Conservation (phyloP, 108 stramenopile genomes). For the Nannochloropsis gaditana region DNA sequence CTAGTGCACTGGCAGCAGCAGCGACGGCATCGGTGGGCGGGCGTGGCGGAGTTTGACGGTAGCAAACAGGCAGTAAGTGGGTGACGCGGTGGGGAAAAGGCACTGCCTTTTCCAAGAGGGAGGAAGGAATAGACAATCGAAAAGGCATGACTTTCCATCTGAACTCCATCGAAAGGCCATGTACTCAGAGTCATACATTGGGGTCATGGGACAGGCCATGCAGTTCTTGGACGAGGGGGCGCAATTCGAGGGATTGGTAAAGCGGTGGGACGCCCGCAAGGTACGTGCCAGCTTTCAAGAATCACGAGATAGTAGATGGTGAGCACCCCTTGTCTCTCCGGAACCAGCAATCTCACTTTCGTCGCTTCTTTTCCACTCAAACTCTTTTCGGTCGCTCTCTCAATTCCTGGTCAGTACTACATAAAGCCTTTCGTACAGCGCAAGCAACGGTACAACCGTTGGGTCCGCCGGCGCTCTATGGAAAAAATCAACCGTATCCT, state of each 20-base stretch:
- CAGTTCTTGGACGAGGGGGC: background rate
- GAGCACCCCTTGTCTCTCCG: too few species aligned
- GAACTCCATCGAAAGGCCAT: too few species aligned
- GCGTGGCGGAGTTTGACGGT: background rate
- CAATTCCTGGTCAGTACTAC: background rate
- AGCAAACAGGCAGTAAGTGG: background rate
- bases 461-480: background rate
- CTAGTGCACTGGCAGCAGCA: background rate
- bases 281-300: background rate
- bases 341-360: background rate
- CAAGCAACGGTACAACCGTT: constrained; percentile 5
- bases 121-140: too few species aligned
- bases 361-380: background rate
- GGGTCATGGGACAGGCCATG: background rate
- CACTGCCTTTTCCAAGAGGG: too few species aligned
- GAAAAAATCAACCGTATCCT: background rate
- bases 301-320: too few species aligned
- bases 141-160: too few species aligned
- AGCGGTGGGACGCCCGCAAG: background rate
- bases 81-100: too few species aligned
- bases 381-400: background rate
- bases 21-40: background rate
- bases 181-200: too few species aligned
- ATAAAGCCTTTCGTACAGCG: background rate
- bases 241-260: background rate